Percentiles rank a stretch among this genome's conserved stretches.
Evolutionary conservation across 1,139 yeast species (phyloP).

Genomic region (Candida glucosophila): DNA sequence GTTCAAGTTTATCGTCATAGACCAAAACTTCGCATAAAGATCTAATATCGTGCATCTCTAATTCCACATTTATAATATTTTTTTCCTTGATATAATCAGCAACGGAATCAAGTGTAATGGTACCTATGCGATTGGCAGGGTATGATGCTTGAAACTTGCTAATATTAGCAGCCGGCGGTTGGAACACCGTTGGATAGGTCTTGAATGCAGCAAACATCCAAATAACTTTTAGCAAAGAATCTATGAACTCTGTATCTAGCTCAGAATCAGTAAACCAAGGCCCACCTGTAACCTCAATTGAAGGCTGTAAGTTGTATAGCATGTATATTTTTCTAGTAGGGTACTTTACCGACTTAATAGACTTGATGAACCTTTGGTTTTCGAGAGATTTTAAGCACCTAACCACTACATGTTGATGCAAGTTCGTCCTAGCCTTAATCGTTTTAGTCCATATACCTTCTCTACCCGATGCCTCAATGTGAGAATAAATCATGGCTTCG

Average conservation of each 20-base stretch:
- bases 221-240: constrained; percentile 69
- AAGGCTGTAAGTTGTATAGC: constrained; percentile 89
- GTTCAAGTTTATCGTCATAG: constrained; percentile 79
- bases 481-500: constrained; percentile 84
- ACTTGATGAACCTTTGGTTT: constrained; percentile 75
- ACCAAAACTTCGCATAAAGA: constrained; percentile 82
- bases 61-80: constrained; percentile 75
- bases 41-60: constrained; percentile 65
- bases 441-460: constrained; percentile 98
- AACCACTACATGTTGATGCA: constrained; percentile 86
- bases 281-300: constrained; percentile 95
- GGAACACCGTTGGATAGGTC: constrained; percentile 69
- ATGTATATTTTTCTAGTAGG: constrained; percentile 97
- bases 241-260: constrained; percentile 88
- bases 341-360: constrained; percentile 84
- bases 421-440: constrained; percentile 78
- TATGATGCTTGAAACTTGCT: constrained; percentile 31
- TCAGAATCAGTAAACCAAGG: constrained; percentile 99
- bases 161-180: constrained; percentile 16
- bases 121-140: constrained; percentile 50
- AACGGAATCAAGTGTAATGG: constrained; percentile 67
- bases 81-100: constrained; percentile 67
- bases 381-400: constrained; percentile 82
- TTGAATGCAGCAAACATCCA: constrained; percentile 79
- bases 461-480: constrained; percentile 87